Evolutionary conservation across 1,139 yeast genomes (phyloP).

Genomic region (Kodamaea plutei): DNA sequence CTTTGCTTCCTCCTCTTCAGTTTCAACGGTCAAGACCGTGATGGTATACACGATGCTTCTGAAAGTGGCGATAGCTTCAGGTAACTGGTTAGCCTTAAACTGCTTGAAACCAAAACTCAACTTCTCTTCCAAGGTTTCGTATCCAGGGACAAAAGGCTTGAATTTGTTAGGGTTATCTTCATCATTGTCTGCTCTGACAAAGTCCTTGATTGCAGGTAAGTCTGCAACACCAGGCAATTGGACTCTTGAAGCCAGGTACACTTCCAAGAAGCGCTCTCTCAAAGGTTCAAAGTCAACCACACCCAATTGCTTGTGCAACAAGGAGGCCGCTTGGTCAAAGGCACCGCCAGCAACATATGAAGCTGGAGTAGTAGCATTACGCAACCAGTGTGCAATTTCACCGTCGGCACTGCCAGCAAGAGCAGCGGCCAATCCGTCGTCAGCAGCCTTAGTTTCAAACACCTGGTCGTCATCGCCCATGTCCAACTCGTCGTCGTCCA

Average conservation of each 20-base stretch:
- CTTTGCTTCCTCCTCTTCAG: constrained; percentile 71
- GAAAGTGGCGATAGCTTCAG: constrained; percentile 74
- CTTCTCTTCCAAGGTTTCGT: constrained; percentile 58
- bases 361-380: constrained; percentile 87
- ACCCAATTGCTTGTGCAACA: constrained; percentile 86
- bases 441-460: constrained; percentile 19
- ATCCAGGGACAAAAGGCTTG: constrained; percentile 74
- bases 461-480: constrained; percentile 38
- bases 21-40: constrained; percentile 65
- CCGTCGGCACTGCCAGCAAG: constrained; percentile 31
- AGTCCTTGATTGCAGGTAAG: constrained; percentile 66
- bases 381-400: constrained; percentile 79
- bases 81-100: constrained; percentile 80
- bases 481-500: constrained; percentile 46
- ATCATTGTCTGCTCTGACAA: constrained; percentile 58
- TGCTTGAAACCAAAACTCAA: constrained; percentile 75
- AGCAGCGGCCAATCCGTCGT: constrained; percentile 26
- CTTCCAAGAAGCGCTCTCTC: constrained; percentile 74
- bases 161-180: constrained; percentile 53
- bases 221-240: constrained; percentile 69
- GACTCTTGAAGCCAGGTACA: constrained; percentile 75
- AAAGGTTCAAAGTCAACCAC: constrained; percentile 83
- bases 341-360: constrained; percentile 95
- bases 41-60: constrained; percentile 75
- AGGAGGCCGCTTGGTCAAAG: constrained; percentile 91